Percentiles rank a stretch among this genome's conserved stretches.
Evolutionary conservation across 257 asterid species (phyloP).

Genomic region (Perilla frutescens): DNA sequence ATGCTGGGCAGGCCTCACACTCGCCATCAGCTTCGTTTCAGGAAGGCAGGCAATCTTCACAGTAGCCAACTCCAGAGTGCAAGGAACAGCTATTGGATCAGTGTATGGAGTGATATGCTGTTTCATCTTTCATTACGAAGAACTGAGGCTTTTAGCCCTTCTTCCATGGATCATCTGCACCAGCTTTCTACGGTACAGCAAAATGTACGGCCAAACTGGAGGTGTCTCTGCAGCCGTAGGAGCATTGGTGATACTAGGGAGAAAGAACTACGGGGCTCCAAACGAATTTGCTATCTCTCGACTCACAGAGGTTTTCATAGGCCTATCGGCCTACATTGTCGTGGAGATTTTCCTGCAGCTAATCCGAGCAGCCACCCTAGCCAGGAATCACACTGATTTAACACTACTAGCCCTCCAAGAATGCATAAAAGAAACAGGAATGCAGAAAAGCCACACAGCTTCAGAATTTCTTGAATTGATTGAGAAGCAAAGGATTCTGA

Average conservation of each 20-base stretch:
- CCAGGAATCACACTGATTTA: conserved; percentile 42
- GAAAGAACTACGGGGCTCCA: conserved; percentile 61
- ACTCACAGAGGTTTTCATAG: conserved; percentile 60
- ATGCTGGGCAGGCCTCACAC: conserved; percentile 78
- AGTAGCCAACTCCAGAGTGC: conserved; percentile 68
- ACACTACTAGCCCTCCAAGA: conserved; percentile 46
- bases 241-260: conserved; percentile 69
- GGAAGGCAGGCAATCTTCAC: conserved; percentile 70
- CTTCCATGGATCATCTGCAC: conserved; percentile 73
- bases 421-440: conserved; percentile 42
- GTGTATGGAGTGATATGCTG: conserved; percentile 72
- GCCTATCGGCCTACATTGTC: conserved; percentile 48
- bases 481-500: conserved; percentile 43
- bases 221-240: conserved; percentile 71
- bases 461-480: conserved; percentile 26
- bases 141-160: conserved; percentile 55
- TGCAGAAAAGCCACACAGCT: conserved; percentile 18
- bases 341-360: conserved; percentile 71
- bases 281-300: conserved; percentile 63
- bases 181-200: conserved; percentile 60
- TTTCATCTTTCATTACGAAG: conserved; percentile 47
- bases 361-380: conserved; percentile 64
- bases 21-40: conserved; percentile 65
- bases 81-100: conserved; percentile 83
- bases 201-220: conserved; percentile 67